Percentiles rank a stretch among this genome's conserved stretches.
Evolutionary conservation across 441 rosid genomes (phyloP).

Genomic region (Aquilaria agallochum): DNA sequence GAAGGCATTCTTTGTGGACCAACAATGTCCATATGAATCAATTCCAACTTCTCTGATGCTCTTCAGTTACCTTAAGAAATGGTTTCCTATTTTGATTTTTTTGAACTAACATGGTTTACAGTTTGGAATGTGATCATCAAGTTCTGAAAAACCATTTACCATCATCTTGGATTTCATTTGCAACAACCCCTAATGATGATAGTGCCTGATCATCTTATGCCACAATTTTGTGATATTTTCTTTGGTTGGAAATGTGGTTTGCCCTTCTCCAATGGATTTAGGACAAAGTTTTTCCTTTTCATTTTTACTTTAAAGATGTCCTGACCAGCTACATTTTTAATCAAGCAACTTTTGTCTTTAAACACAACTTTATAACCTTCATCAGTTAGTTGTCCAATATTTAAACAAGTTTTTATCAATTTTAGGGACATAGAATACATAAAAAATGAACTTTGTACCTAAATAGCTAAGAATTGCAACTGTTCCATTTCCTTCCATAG

Average conservation of each 20-base stretch:
- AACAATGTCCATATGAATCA: neutral
- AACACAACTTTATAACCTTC: too few relatives aligned
- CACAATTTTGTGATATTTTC: neutral
- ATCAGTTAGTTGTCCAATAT: too few relatives aligned
- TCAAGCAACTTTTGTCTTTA: too few relatives aligned
- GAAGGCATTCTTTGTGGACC: too few relatives aligned
- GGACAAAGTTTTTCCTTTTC: neutral
- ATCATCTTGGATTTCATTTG: neutral
- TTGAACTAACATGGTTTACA: neutral
- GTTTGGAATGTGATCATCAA: neutral
- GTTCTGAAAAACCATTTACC: neutral
- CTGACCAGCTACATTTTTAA: too few relatives aligned
- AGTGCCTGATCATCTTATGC: neutral
- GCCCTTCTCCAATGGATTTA: conserved; percentile 1
- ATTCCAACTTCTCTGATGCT: conserved; percentile 5
- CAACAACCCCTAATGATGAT: neutral
- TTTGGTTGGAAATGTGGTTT: neutral
- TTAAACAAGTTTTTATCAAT: neutral
- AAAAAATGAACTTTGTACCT: conserved; percentile 1
- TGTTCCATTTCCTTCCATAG: neutral
- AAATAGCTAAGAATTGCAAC: neutral
- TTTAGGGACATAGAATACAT: neutral
- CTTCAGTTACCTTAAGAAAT: conserved; percentile 1
- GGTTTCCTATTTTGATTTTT: neutral
- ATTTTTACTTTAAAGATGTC: too few relatives aligned